These are phyloP conservation scores for Phlegmacium glaucopus DNA, from an alignment of 768 basidiomycete species.

Conservation along the genomic window DNA sequence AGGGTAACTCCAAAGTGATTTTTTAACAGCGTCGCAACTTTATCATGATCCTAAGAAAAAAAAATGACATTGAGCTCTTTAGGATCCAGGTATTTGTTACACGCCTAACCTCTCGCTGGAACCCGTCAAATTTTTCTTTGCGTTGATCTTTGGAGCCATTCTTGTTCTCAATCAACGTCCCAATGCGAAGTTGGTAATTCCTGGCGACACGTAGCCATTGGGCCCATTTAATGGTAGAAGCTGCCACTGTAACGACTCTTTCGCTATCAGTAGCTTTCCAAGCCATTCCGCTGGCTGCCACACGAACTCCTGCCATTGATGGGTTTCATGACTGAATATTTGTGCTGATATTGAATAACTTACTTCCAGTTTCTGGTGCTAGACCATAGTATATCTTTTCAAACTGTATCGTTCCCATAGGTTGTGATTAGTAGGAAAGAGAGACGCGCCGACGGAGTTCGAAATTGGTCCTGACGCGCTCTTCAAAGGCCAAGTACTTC, in stretches of 20 bases:
- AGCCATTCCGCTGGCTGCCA: slow-evolving; percentile 88
- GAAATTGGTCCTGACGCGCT: slow-evolving; percentile 34
- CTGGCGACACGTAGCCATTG: slow-evolving; percentile 93
- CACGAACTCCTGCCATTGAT: slow-evolving; percentile 65
- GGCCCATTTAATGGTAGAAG: slow-evolving; percentile 79
- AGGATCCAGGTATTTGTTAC: not conserved
- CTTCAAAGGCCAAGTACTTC: slow-evolving; percentile 8
- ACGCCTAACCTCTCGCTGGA: slow-evolving; percentile 74
- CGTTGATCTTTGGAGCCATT: slow-evolving; percentile 42
- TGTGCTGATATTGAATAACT: slow-evolving; percentile 31
- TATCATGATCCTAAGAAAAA: slow-evolving; percentile 77
- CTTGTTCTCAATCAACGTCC: slow-evolving; percentile 58
- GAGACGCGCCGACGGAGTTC: slow-evolving; percentile 44
- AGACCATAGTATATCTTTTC: slow-evolving; percentile 81
- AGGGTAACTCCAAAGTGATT: slow-evolving; percentile 84
- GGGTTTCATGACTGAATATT: not conserved
- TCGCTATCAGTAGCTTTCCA: slow-evolving; percentile 84
- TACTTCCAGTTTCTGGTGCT: slow-evolving; percentile 75
- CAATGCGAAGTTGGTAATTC: slow-evolving; percentile 74
- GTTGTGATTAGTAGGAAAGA: slow-evolving; percentile 14
- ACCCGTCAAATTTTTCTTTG: slow-evolving; percentile 90
- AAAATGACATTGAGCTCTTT: not conserved
- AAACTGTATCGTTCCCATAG: slow-evolving; percentile 72
- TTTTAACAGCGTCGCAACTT: slow-evolving; percentile 74
- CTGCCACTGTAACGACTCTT: slow-evolving; percentile 58